A percentile compares a stretch with the other conserved stretches of the same genome.
Evolutionary conservation across 1,139 yeast species (phyloP).

Genomic region (Yamadazyma epiphylla): DNA sequence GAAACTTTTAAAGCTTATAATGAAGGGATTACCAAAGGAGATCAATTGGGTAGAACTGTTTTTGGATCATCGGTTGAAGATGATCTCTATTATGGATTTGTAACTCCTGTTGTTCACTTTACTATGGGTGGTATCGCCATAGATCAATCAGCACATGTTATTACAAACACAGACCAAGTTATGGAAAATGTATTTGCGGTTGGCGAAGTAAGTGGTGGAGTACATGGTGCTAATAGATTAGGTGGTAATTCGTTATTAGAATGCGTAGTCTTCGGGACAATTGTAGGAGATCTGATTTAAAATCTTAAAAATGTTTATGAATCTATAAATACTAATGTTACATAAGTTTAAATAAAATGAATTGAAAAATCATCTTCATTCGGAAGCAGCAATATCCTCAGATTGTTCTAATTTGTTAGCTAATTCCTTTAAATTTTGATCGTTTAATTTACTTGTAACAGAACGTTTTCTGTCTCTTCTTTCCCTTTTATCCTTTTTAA

Average conservation of each 20-base stretch:
- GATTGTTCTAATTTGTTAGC: slow-evolving; percentile 9
- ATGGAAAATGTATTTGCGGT: slow-evolving; percentile 29
- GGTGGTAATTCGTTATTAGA: slow-evolving; percentile 38
- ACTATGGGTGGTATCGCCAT: slow-evolving; percentile 40
- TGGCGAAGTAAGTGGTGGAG: slow-evolving; percentile 39
- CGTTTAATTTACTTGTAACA: slow-evolving; percentile 19
- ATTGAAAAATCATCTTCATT: slow-evolving; percentile 2
- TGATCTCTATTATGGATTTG: slow-evolving; percentile 25
- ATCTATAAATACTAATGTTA: background rate
- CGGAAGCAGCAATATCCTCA: slow-evolving; percentile 7
- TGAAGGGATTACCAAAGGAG: slow-evolving; percentile 10
- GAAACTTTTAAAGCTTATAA: slow-evolving; percentile 14
- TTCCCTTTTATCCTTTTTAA: slow-evolving; percentile 36
- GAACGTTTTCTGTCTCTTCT: slow-evolving; percentile 34
- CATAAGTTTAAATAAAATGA: slow-evolving; percentile 1
- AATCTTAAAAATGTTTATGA: background rate
- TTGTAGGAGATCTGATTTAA: slow-evolving; percentile 10
- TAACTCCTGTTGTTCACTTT: slow-evolving; percentile 38
- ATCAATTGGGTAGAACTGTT: slow-evolving; percentile 17
- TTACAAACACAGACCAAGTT: slow-evolving; percentile 13
- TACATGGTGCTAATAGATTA: slow-evolving; percentile 36
- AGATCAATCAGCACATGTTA: slow-evolving; percentile 22
- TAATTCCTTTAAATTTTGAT: slow-evolving; percentile 23
- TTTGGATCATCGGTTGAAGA: slow-evolving; percentile 18
- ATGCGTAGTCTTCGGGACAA: slow-evolving; percentile 36